These are phyloP conservation scores for Staphylotrichum tortipilum DNA, from an alignment of 495 filamentous ascomycete genomes.

Conservation along the genomic window DNA sequence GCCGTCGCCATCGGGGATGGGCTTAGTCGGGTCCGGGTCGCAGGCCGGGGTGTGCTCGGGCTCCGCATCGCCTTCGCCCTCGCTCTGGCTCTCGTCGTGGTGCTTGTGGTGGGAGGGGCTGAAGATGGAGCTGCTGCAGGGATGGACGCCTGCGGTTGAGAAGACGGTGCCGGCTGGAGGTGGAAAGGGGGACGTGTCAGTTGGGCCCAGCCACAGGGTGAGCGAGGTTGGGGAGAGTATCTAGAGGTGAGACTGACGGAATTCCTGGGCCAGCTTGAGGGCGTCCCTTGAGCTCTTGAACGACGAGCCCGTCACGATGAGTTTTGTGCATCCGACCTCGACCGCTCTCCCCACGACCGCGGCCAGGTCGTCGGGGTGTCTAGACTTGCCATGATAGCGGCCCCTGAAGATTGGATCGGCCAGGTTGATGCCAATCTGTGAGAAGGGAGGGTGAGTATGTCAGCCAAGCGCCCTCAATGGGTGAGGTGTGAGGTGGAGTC, in stretches of 20 bases:
- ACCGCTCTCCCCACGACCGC: slow-evolving; percentile 67
- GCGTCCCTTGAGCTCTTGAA: slow-evolving; percentile 69
- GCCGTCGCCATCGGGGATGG: slow-evolving; percentile 32
- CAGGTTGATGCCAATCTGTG: slow-evolving; percentile 82
- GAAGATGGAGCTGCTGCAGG: slow-evolving; percentile 69
- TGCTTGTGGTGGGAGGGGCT: slow-evolving; percentile 47
- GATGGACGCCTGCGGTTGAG: slow-evolving; percentile 87
- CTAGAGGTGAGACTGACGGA: slow-evolving; percentile 46
- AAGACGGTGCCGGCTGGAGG: slow-evolving; percentile 68
- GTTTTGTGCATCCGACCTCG: slow-evolving; percentile 70
- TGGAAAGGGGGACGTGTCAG: slow-evolving; percentile 4
- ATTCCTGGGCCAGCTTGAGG: slow-evolving; percentile 59
- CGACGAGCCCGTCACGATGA: slow-evolving; percentile 92
- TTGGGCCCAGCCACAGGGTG: background rate
- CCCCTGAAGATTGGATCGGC: slow-evolving; percentile 81
- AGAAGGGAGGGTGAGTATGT: too few relatives aligned
- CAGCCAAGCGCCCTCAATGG: too few relatives aligned
- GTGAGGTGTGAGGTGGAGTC: background rate
- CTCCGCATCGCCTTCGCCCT: slow-evolving; percentile 22
- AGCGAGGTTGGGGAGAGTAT: background rate
- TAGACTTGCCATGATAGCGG: slow-evolving; percentile 70
- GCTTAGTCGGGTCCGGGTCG: slow-evolving; percentile 32
- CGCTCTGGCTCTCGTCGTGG: slow-evolving; percentile 31
- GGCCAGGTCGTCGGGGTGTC: slow-evolving; percentile 69
- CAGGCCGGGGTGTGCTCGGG: slow-evolving; percentile 37